Base-by-base conservation (phyloP, 352 stramenopile genomes). In the Phytophthora foliorum region DNA sequence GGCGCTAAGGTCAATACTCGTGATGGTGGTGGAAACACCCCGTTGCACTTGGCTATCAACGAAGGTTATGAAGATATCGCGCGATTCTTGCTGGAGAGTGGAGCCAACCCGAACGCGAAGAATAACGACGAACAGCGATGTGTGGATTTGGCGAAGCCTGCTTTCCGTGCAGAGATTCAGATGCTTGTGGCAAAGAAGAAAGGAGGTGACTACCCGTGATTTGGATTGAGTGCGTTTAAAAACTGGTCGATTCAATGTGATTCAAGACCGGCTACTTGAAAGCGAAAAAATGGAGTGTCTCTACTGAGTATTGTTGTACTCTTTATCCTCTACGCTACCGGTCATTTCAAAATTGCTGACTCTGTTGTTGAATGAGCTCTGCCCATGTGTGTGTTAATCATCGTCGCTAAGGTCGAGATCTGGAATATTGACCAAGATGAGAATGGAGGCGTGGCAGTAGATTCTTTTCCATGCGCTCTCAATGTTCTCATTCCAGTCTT, bases 51-150 rank as follows among this genome's bases (percentile, higher is more conserved):
- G 41, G 86, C 86, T 22, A 74, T 93, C 31, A 66, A 72, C 7
- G 86, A 93, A 64, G 83, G 82, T 14, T 74, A 92, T 45, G 81
- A 90, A 19, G 77, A 78, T 32, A 82, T 93, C 51, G 86, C 83
- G 6, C 75, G 75, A 2, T 74, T 90, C 25, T 75, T 93, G 16
- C 24, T 93, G 21, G 80, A 92, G 19, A 70, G 78, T 34, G 86
- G 82, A 52, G 86, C 86, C 2, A 78, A 82, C 36, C 66, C 73
- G 24, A 77, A 75, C 21, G 82, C 81, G 9, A 82, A 82, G 41
- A 93, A 93, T 68, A 83, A 83, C 7, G 72, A 82, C 6, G 80
- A 83, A 24, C 48, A 88, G 57, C 79, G 75, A 22, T 91, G 81
- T 51, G 52, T 89, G 16, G 80, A 91, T 54, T 54, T 92, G 21